Evolutionary conservation across 2,329 filamentous ascomycete genomes (phyloP).

Genomic region (Fusarium sarcochroum): DNA sequence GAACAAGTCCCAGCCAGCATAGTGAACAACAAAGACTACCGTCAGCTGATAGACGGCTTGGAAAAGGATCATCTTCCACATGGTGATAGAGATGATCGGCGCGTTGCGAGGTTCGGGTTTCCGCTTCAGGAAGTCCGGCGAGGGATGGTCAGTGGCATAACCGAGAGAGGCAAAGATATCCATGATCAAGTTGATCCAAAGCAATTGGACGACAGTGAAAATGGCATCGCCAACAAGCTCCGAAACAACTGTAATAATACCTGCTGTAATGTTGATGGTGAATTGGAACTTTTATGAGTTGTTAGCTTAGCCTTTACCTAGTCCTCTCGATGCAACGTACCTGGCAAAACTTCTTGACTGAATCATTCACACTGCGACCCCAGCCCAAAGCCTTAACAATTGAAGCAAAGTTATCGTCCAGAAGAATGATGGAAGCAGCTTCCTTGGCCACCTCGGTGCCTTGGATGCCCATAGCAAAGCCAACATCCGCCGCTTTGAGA

Average conservation of each 20-base stretch:
- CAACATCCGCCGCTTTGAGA: conserved; percentile 75
- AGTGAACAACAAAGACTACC: conserved; percentile 73
- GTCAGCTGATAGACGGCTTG: conserved; percentile 72
- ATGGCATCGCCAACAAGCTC: conserved; percentile 72
- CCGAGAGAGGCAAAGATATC: conserved; percentile 77
- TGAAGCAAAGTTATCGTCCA: conserved; percentile 76
- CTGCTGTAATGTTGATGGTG: conserved; percentile 79
- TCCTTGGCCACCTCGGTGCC: conserved; percentile 78
- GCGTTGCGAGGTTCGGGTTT: conserved; percentile 73
- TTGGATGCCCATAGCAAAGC: conserved; percentile 77
- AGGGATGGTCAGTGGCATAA: conserved; percentile 74
- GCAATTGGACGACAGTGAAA: conserved; percentile 75
- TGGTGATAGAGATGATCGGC: conserved; percentile 75
- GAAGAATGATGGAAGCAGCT: conserved; percentile 76
- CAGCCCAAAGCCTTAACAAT: conserved; percentile 77
- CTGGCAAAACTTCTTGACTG: conserved; percentile 77
- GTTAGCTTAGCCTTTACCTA: conserved; percentile 4
- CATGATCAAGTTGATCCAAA: conserved; percentile 81
- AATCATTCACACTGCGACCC: conserved; percentile 78
- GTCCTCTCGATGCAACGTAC: conserved; percentile 43
- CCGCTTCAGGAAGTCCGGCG: conserved; percentile 69
- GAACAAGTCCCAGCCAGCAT: conserved; percentile 70
- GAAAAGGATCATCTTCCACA: conserved; percentile 77
- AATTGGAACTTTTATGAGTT: conserved; percentile 67
- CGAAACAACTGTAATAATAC: conserved; percentile 74